Percentiles rank a stretch among this genome's conserved stretches.
Conservation (phyloP, 768 basidiomycete genomes). For the Dioszegia aurantiaca region DNA sequence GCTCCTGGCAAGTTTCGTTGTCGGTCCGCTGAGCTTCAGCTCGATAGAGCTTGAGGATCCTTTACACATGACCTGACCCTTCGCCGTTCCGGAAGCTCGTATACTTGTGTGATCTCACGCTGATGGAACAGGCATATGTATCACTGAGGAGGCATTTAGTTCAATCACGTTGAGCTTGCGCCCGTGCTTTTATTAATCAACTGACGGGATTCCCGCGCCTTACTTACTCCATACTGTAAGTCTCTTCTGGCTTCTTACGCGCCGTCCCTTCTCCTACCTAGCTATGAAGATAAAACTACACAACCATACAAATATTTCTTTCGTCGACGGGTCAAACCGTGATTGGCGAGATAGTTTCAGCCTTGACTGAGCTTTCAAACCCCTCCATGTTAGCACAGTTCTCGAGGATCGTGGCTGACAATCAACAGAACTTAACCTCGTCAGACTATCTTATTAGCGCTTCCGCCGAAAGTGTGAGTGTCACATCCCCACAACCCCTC, state of each 20-base stretch:
- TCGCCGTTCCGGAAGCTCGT: background rate
- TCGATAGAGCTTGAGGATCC: constrained; percentile 39
- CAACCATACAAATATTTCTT: constrained; percentile 47
- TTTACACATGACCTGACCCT: constrained; percentile 49
- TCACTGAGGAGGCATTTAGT: background rate
- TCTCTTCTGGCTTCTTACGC: background rate
- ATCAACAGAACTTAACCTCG: background rate
- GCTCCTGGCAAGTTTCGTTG: constrained; percentile 34
- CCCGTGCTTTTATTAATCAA: no score
- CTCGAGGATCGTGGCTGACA: background rate
- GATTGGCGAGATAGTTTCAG: constrained; percentile 49
- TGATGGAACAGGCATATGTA: no score
- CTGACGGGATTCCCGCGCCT: no score
- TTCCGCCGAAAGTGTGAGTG: background rate
- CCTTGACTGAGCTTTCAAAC: constrained; percentile 44
- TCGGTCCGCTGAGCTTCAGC: constrained; percentile 26
- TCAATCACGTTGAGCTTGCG: no score
- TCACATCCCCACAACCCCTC: background rate
- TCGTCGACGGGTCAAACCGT: constrained; percentile 32
- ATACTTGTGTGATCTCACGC: background rate
- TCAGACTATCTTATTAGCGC: background rate
- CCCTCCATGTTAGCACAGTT: background rate
- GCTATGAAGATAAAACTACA: constrained; percentile 45
- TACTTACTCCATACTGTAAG: no score
- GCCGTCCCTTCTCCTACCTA: constrained; percentile 5